Percentiles rank a stretch among this genome's conserved stretches.
phyloP scores from a whole-genome alignment of 2,329 filamentous ascomycete genomes.

The Endothia cerciana region DNA sequence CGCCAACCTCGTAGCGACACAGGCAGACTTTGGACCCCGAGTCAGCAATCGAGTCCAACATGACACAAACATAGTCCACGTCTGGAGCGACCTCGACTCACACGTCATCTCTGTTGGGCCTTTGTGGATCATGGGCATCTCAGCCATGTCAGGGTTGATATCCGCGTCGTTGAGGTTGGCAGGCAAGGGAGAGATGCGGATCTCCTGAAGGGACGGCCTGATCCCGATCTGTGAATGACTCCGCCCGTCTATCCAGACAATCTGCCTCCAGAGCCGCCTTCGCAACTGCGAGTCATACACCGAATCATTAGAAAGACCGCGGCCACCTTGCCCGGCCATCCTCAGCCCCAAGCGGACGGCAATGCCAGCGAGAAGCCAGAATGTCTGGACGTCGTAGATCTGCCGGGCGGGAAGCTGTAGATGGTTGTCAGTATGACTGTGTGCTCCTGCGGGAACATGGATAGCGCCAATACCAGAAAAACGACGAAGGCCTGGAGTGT shows the following conservation, averaged over 20 bases:
- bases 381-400: constrained; percentile 27
- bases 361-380: constrained; percentile 29
- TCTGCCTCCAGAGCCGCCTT: constrained; percentile 37
- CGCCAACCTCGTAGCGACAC: constrained; percentile 45
- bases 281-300: constrained; percentile 42
- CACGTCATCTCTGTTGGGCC: constrained; percentile 45
- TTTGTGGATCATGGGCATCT: constrained; percentile 40
- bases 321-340: constrained; percentile 16
- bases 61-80: neutral
- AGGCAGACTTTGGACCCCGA: constrained; percentile 37
- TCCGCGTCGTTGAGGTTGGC: constrained; percentile 35
- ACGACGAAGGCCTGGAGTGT: constrained; percentile 28
- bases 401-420: constrained; percentile 27
- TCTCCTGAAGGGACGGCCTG: constrained; percentile 37
- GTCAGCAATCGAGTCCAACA: neutral
- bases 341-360: constrained; percentile 26
- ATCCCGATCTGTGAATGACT: constrained; percentile 28
- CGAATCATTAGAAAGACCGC: constrained; percentile 11
- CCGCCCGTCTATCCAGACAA: constrained; percentile 29
- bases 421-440: constrained; percentile 6
- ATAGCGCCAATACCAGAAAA: constrained; percentile 19
- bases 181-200: constrained; percentile 24
- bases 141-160: constrained; percentile 37
- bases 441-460: too few relatives aligned
- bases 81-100: constrained; percentile 12